These are phyloP conservation scores for Sicyos baderoa DNA, from an alignment of 306 rosid genomes.

Conservation along the genomic window DNA sequence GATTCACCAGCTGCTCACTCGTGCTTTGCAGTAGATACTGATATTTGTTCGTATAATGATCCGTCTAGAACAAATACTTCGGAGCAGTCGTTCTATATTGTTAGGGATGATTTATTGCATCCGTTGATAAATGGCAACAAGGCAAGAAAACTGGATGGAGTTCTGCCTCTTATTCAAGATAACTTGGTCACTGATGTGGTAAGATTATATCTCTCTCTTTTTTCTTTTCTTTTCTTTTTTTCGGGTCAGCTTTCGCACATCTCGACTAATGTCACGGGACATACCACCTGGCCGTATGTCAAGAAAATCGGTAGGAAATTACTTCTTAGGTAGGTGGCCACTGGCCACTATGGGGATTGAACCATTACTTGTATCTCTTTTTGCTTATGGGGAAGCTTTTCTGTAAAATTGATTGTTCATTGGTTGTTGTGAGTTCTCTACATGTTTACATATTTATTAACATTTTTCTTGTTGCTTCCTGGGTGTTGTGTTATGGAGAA, in stretches of 20 bases:
- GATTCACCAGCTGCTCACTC: constrained; percentile 23
- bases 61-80: constrained; percentile 21
- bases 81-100: constrained; percentile 38
- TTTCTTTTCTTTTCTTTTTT: no score
- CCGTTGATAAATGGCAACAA: constrained; percentile 84
- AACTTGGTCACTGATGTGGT: constrained; percentile 74
- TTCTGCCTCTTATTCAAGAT: constrained; percentile 59
- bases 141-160: constrained; percentile 73
- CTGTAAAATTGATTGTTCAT: constrained; percentile 5
- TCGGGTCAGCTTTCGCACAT: no score
- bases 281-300: no score
- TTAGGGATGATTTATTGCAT: constrained; percentile 92
- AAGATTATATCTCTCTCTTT: constrained; percentile 24
- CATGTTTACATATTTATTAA: not conserved
- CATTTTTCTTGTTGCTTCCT: constrained; percentile 9
- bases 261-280: no score
- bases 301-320: no score
- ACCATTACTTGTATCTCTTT: constrained; percentile 19
- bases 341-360: no score
- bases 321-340: no score
- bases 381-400: not conserved
- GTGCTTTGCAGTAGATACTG: constrained; percentile 27
- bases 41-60: constrained; percentile 24
- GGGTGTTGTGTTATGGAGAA: not conserved
- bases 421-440: not conserved